Conservation (phyloP, 1,284 basidiomycete species). For the Cryptococcus floricola region DNA sequence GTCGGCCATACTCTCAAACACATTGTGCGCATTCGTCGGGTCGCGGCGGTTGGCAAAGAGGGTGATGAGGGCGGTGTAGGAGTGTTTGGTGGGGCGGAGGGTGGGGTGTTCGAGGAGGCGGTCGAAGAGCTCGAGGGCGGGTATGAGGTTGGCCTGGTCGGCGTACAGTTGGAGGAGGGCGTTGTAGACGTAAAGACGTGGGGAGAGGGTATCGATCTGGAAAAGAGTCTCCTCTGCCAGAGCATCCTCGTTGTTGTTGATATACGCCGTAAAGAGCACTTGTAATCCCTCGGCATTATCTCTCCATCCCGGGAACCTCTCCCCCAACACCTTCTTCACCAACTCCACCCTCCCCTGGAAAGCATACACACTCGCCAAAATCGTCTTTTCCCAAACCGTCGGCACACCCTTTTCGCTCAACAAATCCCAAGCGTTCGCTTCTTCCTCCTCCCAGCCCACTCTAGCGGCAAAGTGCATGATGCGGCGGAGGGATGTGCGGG, state of each 20-base stretch:
- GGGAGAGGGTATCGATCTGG: conserved; percentile 9
- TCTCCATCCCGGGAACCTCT: neutral
- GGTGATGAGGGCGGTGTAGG: conserved; percentile 69
- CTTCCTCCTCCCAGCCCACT: conserved; percentile 8
- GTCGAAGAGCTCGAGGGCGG: conserved; percentile 59
- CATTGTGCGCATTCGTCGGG: conserved; percentile 61
- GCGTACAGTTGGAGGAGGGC: conserved; percentile 63
- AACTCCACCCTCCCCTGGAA: conserved; percentile 7
- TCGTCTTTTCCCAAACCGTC: neutral
- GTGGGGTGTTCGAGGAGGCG: conserved; percentile 58
- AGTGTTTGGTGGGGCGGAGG: conserved; percentile 54
- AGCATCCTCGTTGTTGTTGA: conserved; percentile 17
- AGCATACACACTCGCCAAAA: conserved; percentile 4
- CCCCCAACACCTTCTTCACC: conserved; percentile 1
- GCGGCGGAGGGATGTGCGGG: conserved; percentile 4
- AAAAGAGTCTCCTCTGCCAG: conserved; percentile 14
- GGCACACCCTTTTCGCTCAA: neutral
- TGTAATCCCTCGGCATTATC: conserved; percentile 9
- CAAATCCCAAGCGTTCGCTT: conserved; percentile 8
- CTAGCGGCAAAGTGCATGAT: conserved; percentile 8
- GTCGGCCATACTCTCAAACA: conserved; percentile 56
- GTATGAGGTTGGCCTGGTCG: conserved; percentile 56
- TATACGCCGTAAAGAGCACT: conserved; percentile 20
- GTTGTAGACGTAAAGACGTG: conserved; percentile 41
- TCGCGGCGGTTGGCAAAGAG: conserved; percentile 66